Evolutionary conservation across 31 red algal species (phyloP).

Genomic region (Asparagopsis taxiformis): DNA sequence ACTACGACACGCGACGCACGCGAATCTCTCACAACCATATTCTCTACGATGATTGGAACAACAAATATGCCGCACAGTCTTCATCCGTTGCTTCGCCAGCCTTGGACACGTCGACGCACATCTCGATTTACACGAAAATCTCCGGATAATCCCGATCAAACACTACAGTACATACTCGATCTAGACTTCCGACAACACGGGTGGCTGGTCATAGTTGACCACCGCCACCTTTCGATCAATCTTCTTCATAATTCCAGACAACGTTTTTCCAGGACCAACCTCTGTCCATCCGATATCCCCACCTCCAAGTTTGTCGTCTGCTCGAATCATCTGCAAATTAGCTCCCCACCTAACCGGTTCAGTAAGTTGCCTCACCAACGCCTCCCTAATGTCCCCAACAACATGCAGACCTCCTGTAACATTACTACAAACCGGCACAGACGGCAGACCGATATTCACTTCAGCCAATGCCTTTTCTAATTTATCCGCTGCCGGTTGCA

Average conservation of each 20-base stretch:
- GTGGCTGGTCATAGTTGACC: no score
- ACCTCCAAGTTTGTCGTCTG: constrained; percentile 4
- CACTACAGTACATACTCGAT: no score
- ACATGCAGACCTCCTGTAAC: constrained; percentile 64
- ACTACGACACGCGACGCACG: no score
- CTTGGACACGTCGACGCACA: no score
- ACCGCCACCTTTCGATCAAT: constrained; percentile 73
- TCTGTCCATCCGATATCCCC: constrained; percentile 67
- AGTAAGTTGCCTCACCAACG: constrained; percentile 84
- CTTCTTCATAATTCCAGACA: constrained; percentile 82
- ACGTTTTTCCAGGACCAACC: constrained; percentile 82
- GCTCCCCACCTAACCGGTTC: constrained; percentile 79
- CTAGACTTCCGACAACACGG: no score
- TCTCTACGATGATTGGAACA: no score
- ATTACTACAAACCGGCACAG: constrained; percentile 75
- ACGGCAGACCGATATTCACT: constrained; percentile 47
- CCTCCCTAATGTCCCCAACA: constrained; percentile 23
- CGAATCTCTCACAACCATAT: no score
- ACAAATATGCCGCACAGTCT: no score
- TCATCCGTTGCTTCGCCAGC: no score
- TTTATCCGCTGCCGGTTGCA: constrained; percentile 78
- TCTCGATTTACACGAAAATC: no score
- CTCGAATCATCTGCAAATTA: constrained; percentile 41
- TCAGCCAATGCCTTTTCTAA: constrained; percentile 54
- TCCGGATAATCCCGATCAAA: no score